These are phyloP conservation scores for Streptanthus diversifolius DNA, from an alignment of 345 rosid genomes.

Conservation along the genomic window DNA sequence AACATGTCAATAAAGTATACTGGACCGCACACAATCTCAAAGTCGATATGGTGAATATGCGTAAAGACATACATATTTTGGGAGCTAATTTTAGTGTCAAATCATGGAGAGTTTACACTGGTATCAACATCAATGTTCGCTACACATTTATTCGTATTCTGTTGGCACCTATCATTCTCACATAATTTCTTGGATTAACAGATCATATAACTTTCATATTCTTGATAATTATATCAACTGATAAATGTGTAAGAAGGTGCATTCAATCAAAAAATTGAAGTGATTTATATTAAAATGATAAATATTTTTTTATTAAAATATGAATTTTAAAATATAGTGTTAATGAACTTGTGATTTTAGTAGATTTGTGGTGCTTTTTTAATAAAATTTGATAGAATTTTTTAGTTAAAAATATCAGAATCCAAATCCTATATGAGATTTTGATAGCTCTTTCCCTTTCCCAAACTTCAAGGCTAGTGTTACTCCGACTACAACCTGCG, in stretches of 20 bases:
- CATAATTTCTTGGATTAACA: neutral
- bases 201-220: neutral
- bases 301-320: no score
- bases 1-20: neutral
- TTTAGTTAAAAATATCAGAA: no score
- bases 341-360: no score
- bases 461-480: constrained; percentile 68
- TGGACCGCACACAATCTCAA: neutral
- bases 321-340: no score
- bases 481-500: constrained; percentile 53
- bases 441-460: constrained; percentile 47
- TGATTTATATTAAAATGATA: no score
- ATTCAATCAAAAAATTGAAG: no score
- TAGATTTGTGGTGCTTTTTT: no score
- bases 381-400: no score
- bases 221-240: no score
- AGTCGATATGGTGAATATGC: neutral
- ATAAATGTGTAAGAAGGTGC: no score
- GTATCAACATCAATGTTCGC: neutral
- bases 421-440: no score
- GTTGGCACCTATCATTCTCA: neutral
- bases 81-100: neutral
- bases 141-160: neutral
- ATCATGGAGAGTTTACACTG: neutral
- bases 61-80: neutral